Evolutionary conservation across 2,329 filamentous ascomycete genomes (phyloP).

Genomic region (Scedosporium apiospermum): DNA sequence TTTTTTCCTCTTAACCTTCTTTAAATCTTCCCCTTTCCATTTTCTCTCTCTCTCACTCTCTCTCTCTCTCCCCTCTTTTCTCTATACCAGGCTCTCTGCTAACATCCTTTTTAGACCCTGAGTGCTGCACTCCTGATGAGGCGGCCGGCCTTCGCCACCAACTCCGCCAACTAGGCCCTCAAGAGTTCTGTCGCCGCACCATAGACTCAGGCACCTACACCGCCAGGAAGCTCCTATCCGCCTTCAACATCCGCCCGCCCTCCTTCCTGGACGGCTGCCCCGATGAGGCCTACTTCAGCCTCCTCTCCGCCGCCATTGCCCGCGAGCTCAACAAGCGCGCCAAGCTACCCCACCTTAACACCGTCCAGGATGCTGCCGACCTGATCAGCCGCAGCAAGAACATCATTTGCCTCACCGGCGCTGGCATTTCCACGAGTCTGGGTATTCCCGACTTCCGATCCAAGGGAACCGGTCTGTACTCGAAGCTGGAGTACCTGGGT

Average conservation of each 20-base stretch:
- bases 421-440: constrained; percentile 91
- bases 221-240: constrained; percentile 75
- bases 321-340: constrained; percentile 73
- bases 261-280: constrained; percentile 56
- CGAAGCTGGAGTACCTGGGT: constrained; percentile 70
- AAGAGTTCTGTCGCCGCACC: constrained; percentile 65
- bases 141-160: constrained; percentile 58
- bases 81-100: not conserved
- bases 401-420: constrained; percentile 89
- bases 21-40: not conserved
- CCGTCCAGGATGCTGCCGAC: constrained; percentile 74
- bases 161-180: constrained; percentile 67
- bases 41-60: not conserved
- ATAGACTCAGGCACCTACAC: constrained; percentile 60
- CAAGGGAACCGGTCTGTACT: constrained; percentile 85
- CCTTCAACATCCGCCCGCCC: constrained; percentile 71
- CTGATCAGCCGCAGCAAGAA: constrained; percentile 67
- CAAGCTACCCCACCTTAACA: constrained; percentile 73
- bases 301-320: constrained; percentile 68
- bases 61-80: not conserved
- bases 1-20: not conserved
- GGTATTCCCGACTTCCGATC: constrained; percentile 97
- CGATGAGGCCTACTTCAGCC: constrained; percentile 64
- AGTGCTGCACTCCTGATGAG: constrained; percentile 58
- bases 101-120: constrained; percentile 26